Conservation (phyloP, 768 basidiomycete species). For the Tricholoma matsutake region DNA sequence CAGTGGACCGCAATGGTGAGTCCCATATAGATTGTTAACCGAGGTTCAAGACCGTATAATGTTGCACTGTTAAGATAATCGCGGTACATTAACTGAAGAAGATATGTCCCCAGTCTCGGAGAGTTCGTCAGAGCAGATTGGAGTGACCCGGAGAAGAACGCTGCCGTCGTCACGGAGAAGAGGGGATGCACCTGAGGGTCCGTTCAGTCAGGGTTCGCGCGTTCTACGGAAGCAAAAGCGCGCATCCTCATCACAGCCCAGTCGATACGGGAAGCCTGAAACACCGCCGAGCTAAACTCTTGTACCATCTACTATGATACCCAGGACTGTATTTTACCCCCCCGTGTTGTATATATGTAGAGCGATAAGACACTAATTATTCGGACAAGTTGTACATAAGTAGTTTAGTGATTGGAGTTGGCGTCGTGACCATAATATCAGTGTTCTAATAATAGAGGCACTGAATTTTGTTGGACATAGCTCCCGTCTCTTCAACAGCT, state of each 20-base stretch:
- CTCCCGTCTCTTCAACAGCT: background rate
- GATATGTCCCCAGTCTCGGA: slow-evolving; percentile 50
- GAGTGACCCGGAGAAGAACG: slow-evolving; percentile 60
- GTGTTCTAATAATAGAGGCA: background rate
- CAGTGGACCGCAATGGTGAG: slow-evolving; percentile 43
- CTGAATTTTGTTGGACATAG: too few species aligned
- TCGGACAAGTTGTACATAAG: background rate
- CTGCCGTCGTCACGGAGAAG: slow-evolving; percentile 52
- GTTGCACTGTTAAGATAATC: slow-evolving; percentile 11
- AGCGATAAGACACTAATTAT: background rate
- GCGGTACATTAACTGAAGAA: slow-evolving; percentile 29
- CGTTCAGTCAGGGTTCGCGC: slow-evolving; percentile 27
- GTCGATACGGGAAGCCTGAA: slow-evolving; percentile 9
- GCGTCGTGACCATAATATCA: too few species aligned
- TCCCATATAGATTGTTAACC: slow-evolving; percentile 4
- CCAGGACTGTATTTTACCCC: slow-evolving; percentile 21
- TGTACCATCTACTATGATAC: slow-evolving; percentile 16
- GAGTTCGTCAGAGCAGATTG: slow-evolving; percentile 30
- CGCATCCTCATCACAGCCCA: slow-evolving; percentile 37
- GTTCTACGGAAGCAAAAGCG: slow-evolving; percentile 54
- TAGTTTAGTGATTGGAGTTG: background rate
- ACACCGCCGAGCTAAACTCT: slow-evolving; percentile 7
- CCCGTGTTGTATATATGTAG: slow-evolving; percentile 3
- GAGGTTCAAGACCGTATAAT: background rate
- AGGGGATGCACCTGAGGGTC: slow-evolving; percentile 15